Base-by-base conservation (phyloP, 768 basidiomycete genomes). In the Solioccasus polychromus region DNA sequence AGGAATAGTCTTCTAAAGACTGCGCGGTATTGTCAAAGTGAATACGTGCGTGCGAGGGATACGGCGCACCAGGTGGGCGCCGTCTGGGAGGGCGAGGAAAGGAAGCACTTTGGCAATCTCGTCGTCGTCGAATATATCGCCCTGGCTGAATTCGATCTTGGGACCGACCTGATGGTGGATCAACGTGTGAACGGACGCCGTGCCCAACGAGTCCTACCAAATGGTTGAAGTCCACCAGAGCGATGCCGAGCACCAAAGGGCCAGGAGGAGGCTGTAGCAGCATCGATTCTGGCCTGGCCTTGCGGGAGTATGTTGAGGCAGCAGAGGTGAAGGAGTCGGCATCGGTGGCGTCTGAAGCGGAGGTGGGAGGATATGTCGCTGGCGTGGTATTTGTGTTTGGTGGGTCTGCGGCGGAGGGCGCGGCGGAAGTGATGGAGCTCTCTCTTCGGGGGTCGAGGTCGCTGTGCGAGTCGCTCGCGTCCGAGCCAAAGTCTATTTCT, bases 21-120 rank as follows among this genome's bases (percentile, higher is more conserved):
- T 58, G 39, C 17, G 17, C 36, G 38, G 39, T 31, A 32, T 23
- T 20, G 28, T 52, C 42, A 53, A 36, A 34, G 15, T 50, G 2
- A 35, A 60, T 47, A 31, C 32, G 35, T 35, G 39, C 50, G 15
- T 31, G 20, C 11, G 26, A 35, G 23, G 24, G 25, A 40, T 19
- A 50, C 15, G 42, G 24, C 35, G 52, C 56, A 94, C 92, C 54
- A 96, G 64, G 69, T 99, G 96, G 9, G 96, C 96, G 15, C 96
- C 96, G 58, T 99, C 96, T 2, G 96, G 96, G 22, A 99, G 76
- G 1, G 96, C 96, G 11, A 99, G 76, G 69, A 99, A 98, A 0
- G 96, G 96, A 24, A 99, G 72, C 26, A 92, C 82, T 63, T 85
- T 88, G 26, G 74, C 71, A 23, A 97, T 74, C 61, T 94, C 90